Conservation (phyloP, 1,139 yeast genomes). For the Wickerhamiella infanticola region DNA sequence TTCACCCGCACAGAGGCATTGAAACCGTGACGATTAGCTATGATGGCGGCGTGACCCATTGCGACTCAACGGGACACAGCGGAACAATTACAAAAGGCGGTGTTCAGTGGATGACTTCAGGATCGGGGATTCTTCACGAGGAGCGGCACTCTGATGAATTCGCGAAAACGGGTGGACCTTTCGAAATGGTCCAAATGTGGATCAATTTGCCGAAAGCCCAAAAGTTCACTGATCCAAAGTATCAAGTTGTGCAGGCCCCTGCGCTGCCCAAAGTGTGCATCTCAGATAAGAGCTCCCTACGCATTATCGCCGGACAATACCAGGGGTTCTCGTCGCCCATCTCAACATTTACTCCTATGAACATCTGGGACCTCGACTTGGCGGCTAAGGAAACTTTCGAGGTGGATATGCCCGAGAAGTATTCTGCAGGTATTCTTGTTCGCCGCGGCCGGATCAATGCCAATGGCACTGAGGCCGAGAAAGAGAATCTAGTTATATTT, state of each 20-base stretch:
- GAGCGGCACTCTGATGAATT: conserved; percentile 25
- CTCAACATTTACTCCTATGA: conserved; percentile 1
- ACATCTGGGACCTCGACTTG: conserved; percentile 2
- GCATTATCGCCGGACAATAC: conserved; percentile 4
- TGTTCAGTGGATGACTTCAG: conserved; percentile 89
- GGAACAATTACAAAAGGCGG: conserved; percentile 75
- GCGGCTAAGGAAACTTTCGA: not conserved
- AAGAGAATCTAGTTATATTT: not conserved
- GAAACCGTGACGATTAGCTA: conserved; percentile 68
- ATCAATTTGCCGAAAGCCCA: conserved; percentile 3
- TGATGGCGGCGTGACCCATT: conserved; percentile 71
- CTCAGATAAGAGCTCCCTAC: conserved; percentile 1
- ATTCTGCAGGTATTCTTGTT: conserved; percentile 1
- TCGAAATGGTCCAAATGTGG: conserved; percentile 6
- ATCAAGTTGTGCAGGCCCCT: conserved; percentile 1
- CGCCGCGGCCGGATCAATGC: conserved; percentile 2
- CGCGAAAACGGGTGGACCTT: conserved; percentile 3
- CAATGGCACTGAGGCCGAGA: not conserved
- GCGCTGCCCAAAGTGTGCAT: not conserved
- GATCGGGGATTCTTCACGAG: conserved; percentile 70
- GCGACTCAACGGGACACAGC: conserved; percentile 72
- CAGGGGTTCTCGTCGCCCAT: conserved; percentile 1
- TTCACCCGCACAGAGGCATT: conserved; percentile 80
- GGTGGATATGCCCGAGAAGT: not conserved
- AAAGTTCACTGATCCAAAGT: conserved; percentile 1